phyloP scores from a whole-genome alignment of 148 eudicot species.

The Heliamphora exappendiculata region DNA sequence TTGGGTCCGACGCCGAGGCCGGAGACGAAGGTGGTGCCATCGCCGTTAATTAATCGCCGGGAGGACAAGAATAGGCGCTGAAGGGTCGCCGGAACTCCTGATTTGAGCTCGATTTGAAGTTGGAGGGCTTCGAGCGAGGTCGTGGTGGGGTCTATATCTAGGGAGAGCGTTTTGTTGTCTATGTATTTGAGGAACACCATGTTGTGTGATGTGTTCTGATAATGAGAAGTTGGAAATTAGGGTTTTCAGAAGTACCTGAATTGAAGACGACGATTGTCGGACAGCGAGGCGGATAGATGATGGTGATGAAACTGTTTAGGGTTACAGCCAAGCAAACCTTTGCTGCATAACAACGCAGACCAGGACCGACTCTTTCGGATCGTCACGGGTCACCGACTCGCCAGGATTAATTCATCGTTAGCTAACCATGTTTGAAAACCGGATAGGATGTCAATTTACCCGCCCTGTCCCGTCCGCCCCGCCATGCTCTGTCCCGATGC shows the following conservation, averaged over 20 bases:
- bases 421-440: too few relatives aligned
- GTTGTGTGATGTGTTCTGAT: background rate
- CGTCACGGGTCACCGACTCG: too few relatives aligned
- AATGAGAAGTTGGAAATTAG: background rate
- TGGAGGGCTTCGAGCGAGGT: conserved; percentile 43
- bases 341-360: too few relatives aligned
- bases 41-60: conserved; percentile 30
- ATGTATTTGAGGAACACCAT: conserved; percentile 54
- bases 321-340: too few relatives aligned
- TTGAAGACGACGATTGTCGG: background rate
- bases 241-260: background rate
- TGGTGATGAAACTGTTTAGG: too few relatives aligned
- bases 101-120: conserved; percentile 24
- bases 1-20: conserved; percentile 37
- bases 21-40: conserved; percentile 19
- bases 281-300: too few relatives aligned
- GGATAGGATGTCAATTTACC: too few relatives aligned
- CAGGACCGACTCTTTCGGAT: too few relatives aligned
- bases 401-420: too few relatives aligned
- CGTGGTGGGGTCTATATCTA: conserved; percentile 44
- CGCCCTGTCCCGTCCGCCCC: too few relatives aligned
- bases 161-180: conserved; percentile 44
- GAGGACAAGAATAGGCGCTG: conserved; percentile 51
- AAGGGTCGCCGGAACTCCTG: conserved; percentile 31
- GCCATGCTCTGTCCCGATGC: too few relatives aligned